phyloP scores from a whole-genome alignment of 306 rosid species.

The Quercus ilex region DNA sequence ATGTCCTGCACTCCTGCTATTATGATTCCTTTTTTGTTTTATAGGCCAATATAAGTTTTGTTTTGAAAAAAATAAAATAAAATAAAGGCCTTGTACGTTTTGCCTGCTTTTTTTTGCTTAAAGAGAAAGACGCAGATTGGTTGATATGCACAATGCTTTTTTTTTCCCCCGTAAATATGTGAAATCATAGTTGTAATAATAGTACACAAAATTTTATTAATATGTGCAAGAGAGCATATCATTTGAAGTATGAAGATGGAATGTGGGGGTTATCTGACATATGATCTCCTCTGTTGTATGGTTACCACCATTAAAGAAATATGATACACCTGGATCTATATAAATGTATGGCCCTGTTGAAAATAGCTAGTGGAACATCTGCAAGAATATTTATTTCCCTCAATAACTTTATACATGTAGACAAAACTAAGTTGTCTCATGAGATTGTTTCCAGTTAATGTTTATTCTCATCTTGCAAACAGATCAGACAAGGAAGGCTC shows the following conservation, averaged over 20 bases:
- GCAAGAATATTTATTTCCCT: not conserved
- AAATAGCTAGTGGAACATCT: not conserved
- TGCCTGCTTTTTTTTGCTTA: too few relatives aligned
- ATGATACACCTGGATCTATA: not conserved
- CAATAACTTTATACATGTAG: not conserved
- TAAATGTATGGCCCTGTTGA: not conserved
- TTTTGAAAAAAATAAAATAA: not conserved
- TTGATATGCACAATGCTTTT: too few relatives aligned
- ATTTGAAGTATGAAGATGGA: too few relatives aligned
- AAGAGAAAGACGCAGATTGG: too few relatives aligned
- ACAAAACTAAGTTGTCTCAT: not conserved
- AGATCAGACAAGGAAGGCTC: conserved; percentile 82
- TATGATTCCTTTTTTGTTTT: not conserved
- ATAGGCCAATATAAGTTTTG: not conserved
- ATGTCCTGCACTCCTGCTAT: not conserved
- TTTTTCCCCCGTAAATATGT: too few relatives aligned
- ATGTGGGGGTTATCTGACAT: too few relatives aligned
- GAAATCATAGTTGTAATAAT: too few relatives aligned
- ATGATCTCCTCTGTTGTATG: not conserved
- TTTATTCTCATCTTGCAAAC: conserved; percentile 14
- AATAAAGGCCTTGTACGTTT: not conserved
- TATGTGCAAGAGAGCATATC: too few relatives aligned
- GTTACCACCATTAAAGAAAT: not conserved
- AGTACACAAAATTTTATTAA: too few relatives aligned
- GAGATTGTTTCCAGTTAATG: not conserved